Base-by-base conservation (phyloP, 2,329 filamentous ascomycete genomes). In the Tolypocladium inflatum region DNA sequence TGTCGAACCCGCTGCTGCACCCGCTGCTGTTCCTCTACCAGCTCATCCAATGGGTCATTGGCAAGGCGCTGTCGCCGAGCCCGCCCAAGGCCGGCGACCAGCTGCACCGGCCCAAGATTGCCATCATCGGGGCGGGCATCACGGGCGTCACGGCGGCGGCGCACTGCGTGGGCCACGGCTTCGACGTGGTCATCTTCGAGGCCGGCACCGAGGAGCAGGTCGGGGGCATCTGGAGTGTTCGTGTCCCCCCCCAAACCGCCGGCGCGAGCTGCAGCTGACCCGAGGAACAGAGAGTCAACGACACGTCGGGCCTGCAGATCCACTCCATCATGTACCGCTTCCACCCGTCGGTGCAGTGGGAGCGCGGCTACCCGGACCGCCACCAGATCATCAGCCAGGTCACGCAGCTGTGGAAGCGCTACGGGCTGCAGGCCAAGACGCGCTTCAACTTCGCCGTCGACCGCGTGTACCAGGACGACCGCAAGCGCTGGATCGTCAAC, bases 321-420 rank as follows among this genome's bases (percentile, higher is more conserved):
- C 89, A 95, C 70, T 90, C 86, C 23, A 71, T 92, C 59, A 94
- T 94, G 90, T 95, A 93, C 71, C 83, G 90, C 26, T 96, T 95
- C 69, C 89, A 93, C 63, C 91, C 91, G 0, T 88, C 87, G 0
- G 83, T 95, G 1, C 78, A 82, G 60, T 95, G 89, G 85, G 76
- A 82, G 39, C 76, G 79, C 37, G 89, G 89, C n/a, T 95, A 95
- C 66, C 91, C 91, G 0, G 80, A 86, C 60, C 85, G 89, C 55
- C 76, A 87, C 62, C 84, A 92, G 70, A 94, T 95, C 60, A 78
- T 92, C 50, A 78, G 80, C 30, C 86, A 92, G 67, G 85, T 94
- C 13, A 79, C 79, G 21, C 73, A 85, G 60, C 74, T 95, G 0
- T 95, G 90, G 90, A 80, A 89, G 63, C 79, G 80, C 3, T 95